These are phyloP conservation scores for Oehlia diaphana DNA, from an alignment of 192 early-diverging fungal species.

Conservation along the genomic window DNA sequence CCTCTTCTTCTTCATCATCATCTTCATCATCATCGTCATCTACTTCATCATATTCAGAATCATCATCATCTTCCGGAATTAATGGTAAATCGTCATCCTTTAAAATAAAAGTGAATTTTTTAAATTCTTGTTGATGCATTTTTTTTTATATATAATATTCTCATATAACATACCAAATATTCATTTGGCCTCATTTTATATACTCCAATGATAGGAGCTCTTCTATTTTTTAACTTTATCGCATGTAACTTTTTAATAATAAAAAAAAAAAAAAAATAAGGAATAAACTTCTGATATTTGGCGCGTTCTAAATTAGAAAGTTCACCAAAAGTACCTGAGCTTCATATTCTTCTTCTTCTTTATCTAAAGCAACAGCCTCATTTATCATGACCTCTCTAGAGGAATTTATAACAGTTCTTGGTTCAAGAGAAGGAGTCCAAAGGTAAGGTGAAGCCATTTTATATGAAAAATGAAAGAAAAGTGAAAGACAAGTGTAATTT, in stretches of 20 bases:
- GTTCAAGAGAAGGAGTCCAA: constrained; percentile 18
- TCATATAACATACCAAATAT: background rate
- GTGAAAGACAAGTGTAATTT: too few species aligned
- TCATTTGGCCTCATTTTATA: background rate
- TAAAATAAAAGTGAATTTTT: background rate
- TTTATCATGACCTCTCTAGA: background rate
- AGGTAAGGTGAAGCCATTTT: constrained; percentile 18
- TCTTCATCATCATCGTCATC: constrained; percentile 24
- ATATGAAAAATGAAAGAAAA: background rate
- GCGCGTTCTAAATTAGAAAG: background rate
- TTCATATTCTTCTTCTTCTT: constrained; percentile 23
- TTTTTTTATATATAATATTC: too few species aligned
- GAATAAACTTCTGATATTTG: background rate
- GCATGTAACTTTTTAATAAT: background rate
- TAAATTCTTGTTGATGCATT: too few species aligned
- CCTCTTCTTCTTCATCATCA: constrained; percentile 15
- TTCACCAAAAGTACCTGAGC: background rate
- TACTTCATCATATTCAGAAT: constrained; percentile 1
- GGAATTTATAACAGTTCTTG: constrained; percentile 9
- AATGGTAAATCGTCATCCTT: background rate
- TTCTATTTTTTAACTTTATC: constrained; percentile 5
- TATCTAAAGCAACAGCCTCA: constrained; percentile 15
- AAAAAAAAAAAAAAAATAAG: background rate
- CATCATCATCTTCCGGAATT: background rate
- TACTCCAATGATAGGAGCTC: background rate